Evolutionary conservation across 371 early-diverging fungal species (phyloP).

Genomic region (Coemansia sp.): DNA sequence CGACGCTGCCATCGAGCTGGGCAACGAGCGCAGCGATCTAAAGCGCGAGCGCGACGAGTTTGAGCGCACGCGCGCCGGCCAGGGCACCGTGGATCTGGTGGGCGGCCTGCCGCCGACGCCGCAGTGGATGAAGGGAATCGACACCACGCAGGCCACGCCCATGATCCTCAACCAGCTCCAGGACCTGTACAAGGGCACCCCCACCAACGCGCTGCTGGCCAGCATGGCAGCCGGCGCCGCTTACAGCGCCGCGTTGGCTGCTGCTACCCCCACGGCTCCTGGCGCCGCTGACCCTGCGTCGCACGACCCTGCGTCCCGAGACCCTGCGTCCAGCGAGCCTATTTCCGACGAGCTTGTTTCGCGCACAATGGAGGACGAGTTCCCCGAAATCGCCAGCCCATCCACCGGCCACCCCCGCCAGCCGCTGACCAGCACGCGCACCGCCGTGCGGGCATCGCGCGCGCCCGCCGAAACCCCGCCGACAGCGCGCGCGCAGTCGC

Average conservation of each 20-base stretch:
- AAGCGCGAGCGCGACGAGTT: slow-evolving; percentile 48
- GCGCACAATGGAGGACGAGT: slow-evolving; percentile 2
- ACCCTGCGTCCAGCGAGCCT: too few relatives aligned
- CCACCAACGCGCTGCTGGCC: slow-evolving; percentile 39
- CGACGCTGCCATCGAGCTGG: slow-evolving; percentile 60
- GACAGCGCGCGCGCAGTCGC: slow-evolving; percentile 1
- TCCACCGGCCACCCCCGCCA: too few relatives aligned
- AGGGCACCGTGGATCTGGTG: slow-evolving; percentile 24
- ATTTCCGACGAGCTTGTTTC: too few relatives aligned
- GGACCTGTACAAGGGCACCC: slow-evolving; percentile 28
- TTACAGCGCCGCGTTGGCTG: slow-evolving; percentile 13
- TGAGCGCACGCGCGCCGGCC: neutral
- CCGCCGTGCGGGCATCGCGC: slow-evolving; percentile 1
- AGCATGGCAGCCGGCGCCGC: slow-evolving; percentile 24
- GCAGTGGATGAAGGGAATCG: slow-evolving; percentile 44
- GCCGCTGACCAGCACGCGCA: slow-evolving; percentile 6
- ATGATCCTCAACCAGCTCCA: slow-evolving; percentile 32
- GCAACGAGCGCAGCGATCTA: slow-evolving; percentile 56
- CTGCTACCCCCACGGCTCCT: slow-evolving; percentile 6
- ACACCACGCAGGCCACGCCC: slow-evolving; percentile 38
- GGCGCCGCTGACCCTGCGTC: neutral
- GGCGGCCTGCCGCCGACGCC: slow-evolving; percentile 41
- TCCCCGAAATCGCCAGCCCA: slow-evolving; percentile 1
- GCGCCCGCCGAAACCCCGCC: neutral
- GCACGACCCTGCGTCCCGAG: too few relatives aligned